Percentiles rank a stretch among this genome's conserved stretches.
These are phyloP conservation scores for Amylocystis lapponica DNA, from an alignment of 768 basidiomycete species.

Conservation along the genomic window DNA sequence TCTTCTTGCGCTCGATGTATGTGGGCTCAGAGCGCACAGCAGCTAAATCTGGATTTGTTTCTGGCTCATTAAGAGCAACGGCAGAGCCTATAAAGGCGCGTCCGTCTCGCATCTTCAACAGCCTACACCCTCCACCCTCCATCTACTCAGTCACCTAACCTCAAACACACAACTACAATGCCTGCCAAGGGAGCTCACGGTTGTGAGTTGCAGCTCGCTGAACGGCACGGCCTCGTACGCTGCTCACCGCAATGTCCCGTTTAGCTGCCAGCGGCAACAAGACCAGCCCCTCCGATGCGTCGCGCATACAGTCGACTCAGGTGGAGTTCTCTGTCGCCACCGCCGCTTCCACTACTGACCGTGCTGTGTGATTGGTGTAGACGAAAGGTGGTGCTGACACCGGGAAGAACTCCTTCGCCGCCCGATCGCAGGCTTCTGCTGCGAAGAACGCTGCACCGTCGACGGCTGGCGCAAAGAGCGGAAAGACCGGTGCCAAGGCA, in stretches of 20 bases:
- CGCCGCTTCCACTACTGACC: neutral
- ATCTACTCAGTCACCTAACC: neutral
- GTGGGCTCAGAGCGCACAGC: too few species aligned
- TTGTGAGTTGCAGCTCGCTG: neutral
- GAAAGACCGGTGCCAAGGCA: constrained; percentile 13
- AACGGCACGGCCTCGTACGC: neutral
- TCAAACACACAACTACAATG: constrained; percentile 4
- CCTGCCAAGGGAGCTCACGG: constrained; percentile 7
- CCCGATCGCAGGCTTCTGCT: constrained; percentile 20
- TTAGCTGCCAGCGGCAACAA: constrained; percentile 14
- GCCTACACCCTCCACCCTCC: too few species aligned
- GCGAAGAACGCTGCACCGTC: constrained; percentile 14
- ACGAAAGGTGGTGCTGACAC: constrained; percentile 24
- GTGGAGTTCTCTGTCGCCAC: constrained; percentile 6
- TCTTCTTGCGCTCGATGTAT: too few species aligned
- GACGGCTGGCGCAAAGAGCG: constrained; percentile 10
- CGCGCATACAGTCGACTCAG: constrained; percentile 24
- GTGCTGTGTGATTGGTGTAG: constrained; percentile 4
- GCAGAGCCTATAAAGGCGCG: too few species aligned
- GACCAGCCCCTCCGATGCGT: constrained; percentile 15
- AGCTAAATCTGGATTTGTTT: too few species aligned
- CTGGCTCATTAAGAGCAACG: too few species aligned
- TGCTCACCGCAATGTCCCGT: constrained; percentile 1
- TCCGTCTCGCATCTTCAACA: too few species aligned
- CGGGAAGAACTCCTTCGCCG: constrained; percentile 21